phyloP scores from a whole-genome alignment of 2,329 filamentous ascomycete species.

The Clarireedia monteithiana region DNA sequence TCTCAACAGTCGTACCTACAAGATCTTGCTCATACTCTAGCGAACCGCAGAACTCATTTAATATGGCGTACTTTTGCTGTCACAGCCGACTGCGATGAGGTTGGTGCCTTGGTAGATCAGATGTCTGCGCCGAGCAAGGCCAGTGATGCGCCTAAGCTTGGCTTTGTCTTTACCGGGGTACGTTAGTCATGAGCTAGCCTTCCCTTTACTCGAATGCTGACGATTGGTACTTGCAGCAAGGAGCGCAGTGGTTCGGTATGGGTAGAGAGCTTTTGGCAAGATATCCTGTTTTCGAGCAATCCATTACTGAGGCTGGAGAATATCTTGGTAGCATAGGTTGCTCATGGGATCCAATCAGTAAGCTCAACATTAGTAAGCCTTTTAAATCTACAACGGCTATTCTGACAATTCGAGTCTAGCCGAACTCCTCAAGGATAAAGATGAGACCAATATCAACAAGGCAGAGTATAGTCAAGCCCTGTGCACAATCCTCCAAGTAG shows the following conservation, averaged over 20 bases:
- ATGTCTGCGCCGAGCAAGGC: not conserved
- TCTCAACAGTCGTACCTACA: not conserved
- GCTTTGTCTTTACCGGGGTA: conserved; percentile 13
- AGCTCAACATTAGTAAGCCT: too few species aligned
- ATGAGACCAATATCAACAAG: conserved; percentile 18
- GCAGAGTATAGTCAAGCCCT: conserved; percentile 30
- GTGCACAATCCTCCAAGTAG: conserved; percentile 39
- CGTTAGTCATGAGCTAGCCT: not conserved
- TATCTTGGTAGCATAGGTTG: not conserved
- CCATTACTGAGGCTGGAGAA: not conserved
- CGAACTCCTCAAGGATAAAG: not conserved
- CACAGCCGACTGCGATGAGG: not conserved
- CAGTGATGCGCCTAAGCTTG: not conserved
- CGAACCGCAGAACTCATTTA: not conserved
- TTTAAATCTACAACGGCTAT: too few species aligned
- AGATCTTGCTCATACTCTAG: conserved; percentile 9
- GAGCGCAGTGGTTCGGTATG: conserved; percentile 16
- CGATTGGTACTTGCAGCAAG: conserved; percentile 4
- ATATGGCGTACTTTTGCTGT: conserved; percentile 4
- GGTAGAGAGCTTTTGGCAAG: conserved; percentile 10
- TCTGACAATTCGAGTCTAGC: not conserved
- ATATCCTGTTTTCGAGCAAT: not conserved
- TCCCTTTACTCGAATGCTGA: not conserved
- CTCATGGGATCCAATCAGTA: not conserved
- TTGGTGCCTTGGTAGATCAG: not conserved